Evolutionary conservation across 2,329 filamentous ascomycete genomes (phyloP).

Genomic region (Fusarium buxicola): DNA sequence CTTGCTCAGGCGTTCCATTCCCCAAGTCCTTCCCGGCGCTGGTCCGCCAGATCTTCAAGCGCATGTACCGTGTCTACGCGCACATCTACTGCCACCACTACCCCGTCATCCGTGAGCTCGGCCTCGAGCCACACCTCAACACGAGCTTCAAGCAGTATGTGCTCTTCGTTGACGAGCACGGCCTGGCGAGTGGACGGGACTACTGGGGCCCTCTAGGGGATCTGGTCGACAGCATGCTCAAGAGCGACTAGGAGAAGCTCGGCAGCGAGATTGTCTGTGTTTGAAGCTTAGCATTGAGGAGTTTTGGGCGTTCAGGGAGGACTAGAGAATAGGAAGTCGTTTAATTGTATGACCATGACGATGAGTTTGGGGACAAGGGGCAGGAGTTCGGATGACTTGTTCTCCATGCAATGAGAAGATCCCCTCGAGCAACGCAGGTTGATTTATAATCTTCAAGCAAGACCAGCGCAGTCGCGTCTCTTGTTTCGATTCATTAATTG

Average conservation of each 20-base stretch:
- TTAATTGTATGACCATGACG: slow-evolving; percentile 40
- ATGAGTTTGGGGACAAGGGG: slow-evolving; percentile 11
- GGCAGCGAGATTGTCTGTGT: slow-evolving; percentile 18
- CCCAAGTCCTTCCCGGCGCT: slow-evolving; percentile 90
- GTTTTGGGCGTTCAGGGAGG: slow-evolving; percentile 36
- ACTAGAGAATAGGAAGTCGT: slow-evolving; percentile 20
- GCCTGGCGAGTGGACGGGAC: slow-evolving; percentile 90
- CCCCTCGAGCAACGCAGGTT: neutral
- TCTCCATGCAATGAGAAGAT: neutral
- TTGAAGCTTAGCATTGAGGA: slow-evolving; percentile 26
- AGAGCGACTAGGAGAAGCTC: slow-evolving; percentile 75
- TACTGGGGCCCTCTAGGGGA: slow-evolving; percentile 97
- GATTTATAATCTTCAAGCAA: neutral
- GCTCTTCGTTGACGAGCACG: slow-evolving; percentile 97
- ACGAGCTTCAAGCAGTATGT: slow-evolving; percentile 99
- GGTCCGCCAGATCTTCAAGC: slow-evolving; percentile 97
- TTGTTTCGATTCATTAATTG: neutral
- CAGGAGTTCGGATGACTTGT: neutral
- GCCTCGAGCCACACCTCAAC: slow-evolving; percentile 96
- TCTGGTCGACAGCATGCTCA: slow-evolving; percentile 96
- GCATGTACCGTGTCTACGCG: slow-evolving; percentile 97
- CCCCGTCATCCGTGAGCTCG: slow-evolving; percentile 93
- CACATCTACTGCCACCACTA: slow-evolving; percentile 99
- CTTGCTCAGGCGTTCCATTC: slow-evolving; percentile 82
- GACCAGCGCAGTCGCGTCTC: no score